These are phyloP conservation scores for Capronia coronata DNA, from an alignment of 2,329 filamentous ascomycete genomes.

Conservation along the genomic window DNA sequence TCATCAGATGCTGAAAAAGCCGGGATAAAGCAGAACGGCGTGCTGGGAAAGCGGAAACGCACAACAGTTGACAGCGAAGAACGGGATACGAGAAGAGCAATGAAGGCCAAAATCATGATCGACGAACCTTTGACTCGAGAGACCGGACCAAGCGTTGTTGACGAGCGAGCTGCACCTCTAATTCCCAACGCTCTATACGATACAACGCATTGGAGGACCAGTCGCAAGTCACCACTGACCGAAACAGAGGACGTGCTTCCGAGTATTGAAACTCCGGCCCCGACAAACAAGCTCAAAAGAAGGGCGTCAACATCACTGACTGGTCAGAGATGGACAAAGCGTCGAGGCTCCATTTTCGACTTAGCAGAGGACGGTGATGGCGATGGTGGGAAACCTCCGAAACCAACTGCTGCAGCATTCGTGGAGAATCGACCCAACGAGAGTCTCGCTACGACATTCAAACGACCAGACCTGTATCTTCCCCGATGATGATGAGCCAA, in stretches of 20 bases:
- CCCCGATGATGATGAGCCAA: not conserved
- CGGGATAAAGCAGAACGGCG: not conserved
- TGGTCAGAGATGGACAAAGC: constrained; percentile 2
- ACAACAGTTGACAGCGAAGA: too few relatives aligned
- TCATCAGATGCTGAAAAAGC: not conserved
- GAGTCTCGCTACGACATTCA: not conserved
- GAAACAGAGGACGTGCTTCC: not conserved
- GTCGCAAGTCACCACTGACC: not conserved
- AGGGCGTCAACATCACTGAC: not conserved
- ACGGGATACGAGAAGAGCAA: not conserved
- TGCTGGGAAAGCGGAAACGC: not conserved
- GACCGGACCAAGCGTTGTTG: not conserved
- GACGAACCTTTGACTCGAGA: not conserved
- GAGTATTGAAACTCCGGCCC: not conserved
- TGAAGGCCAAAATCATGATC: not conserved
- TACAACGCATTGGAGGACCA: not conserved
- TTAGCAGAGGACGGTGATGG: constrained; percentile 17
- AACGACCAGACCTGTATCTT: not conserved
- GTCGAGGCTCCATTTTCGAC: constrained; percentile 18
- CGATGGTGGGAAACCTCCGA: not conserved
- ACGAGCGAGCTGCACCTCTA: not conserved
- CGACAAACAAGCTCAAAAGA: constrained; percentile 8
- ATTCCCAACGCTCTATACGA: not conserved
- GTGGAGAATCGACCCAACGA: not conserved
- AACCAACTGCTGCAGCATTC: not conserved